Evolutionary conservation across 2,329 filamentous ascomycete species (phyloP).

Genomic region (Monosporascus ibericus): DNA sequence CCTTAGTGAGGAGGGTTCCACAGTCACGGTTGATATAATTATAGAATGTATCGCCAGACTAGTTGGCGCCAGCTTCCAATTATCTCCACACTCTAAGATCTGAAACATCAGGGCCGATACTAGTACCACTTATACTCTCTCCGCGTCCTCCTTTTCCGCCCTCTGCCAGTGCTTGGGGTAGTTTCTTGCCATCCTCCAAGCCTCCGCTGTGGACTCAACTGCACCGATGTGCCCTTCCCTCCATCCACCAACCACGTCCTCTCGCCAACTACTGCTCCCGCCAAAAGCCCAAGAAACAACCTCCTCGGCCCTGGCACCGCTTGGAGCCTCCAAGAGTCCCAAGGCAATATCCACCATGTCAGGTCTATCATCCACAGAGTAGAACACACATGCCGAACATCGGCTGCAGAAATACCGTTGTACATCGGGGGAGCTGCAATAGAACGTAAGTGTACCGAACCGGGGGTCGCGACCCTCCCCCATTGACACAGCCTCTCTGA

Average conservation of each 20-base stretch:
- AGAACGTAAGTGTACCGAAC: conserved; percentile 37
- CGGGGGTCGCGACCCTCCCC: conserved; percentile 24
- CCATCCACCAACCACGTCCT: conserved; percentile 35
- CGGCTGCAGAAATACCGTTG: conserved; percentile 42
- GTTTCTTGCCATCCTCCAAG: conserved; percentile 26
- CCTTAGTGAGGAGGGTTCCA: too few species aligned
- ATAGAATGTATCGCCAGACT: too few species aligned
- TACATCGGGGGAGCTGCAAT: conserved; percentile 36
- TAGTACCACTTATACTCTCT: neutral
- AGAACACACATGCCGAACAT: conserved; percentile 43
- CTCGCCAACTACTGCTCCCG: conserved; percentile 22
- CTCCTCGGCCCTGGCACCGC: conserved; percentile 40
- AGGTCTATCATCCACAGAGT: conserved; percentile 30
- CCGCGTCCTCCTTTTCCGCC: conserved; percentile 11
- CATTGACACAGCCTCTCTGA: conserved; percentile 29
- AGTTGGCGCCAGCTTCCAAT: too few species aligned
- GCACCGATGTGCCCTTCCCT: conserved; percentile 27
- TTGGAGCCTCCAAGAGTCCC: conserved; percentile 35
- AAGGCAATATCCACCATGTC: conserved; percentile 37
- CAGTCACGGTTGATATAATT: too few species aligned
- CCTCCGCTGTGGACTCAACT: conserved; percentile 27
- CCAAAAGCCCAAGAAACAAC: conserved; percentile 36
- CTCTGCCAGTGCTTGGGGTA: conserved; percentile 29
- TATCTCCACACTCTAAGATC: too few species aligned
- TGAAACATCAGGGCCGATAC: neutral